phyloP scores from a whole-genome alignment of 2,329 filamentous ascomycete species.

The Colletotrichum musicola region DNA sequence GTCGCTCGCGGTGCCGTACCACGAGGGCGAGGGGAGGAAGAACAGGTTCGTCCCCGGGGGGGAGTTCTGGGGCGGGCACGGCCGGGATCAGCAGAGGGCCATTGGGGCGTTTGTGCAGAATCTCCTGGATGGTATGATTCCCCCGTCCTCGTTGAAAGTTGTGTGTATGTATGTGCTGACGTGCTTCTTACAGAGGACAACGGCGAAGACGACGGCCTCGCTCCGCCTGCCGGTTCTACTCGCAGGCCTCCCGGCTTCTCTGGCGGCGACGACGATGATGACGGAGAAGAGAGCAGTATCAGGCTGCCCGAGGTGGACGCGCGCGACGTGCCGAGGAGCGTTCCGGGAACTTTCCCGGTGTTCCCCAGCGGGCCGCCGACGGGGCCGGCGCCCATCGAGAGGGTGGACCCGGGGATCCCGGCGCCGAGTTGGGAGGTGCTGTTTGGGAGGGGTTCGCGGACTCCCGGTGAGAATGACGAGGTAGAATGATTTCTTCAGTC shows the following conservation, averaged over 20 bases:
- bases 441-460: not conserved
- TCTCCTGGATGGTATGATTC: constrained; percentile 41
- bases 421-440: not conserved
- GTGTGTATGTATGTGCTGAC: not conserved
- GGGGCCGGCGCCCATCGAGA: not conserved
- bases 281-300: not conserved
- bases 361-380: not conserved
- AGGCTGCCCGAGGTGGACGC: constrained; percentile 7
- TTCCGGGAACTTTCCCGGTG: not conserved
- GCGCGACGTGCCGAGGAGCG: constrained; percentile 22
- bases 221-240: not conserved
- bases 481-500: too few species aligned
- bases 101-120: constrained; percentile 41
- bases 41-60: constrained; percentile 43
- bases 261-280: not conserved
- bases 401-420: not conserved
- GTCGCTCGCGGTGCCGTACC: constrained; percentile 62
- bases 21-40: constrained; percentile 18
- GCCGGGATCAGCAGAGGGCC: constrained; percentile 44
- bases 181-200: not conserved
- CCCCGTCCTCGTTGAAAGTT: too few species aligned
- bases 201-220: constrained; percentile 1
- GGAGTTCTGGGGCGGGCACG: constrained; percentile 48
- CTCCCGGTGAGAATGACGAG: too few species aligned
- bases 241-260: not conserved